Evolutionary conservation across 179 eudicot genomes (phyloP).

Genomic region (Beta corolliflora): DNA sequence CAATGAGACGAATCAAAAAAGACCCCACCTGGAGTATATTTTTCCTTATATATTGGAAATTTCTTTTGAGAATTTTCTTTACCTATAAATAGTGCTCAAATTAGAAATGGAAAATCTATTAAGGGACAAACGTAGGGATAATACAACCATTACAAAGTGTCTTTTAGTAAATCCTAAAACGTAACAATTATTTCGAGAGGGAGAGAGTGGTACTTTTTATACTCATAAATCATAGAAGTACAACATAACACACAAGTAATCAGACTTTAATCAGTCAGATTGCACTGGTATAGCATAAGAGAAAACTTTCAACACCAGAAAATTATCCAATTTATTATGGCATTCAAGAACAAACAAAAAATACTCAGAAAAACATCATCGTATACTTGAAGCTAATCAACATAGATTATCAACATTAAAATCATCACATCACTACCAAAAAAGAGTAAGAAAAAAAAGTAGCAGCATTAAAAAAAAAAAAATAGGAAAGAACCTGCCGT

Average conservation of each 20-base stretch:
- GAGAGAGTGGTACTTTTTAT: not conserved
- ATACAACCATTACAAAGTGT: not conserved
- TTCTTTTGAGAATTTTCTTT: no score
- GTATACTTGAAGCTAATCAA: not conserved
- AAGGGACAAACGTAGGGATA: no score
- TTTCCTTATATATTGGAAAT: no score
- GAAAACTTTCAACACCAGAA: no score
- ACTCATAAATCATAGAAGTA: not conserved
- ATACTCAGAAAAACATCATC: not conserved
- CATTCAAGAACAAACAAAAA: not conserved
- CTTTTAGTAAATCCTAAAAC: not conserved
- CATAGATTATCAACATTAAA: not conserved
- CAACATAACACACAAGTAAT: not conserved
- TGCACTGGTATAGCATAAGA: not conserved
- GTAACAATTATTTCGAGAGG: not conserved
- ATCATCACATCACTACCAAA: not conserved
- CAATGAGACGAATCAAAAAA: no score
- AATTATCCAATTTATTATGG: no score
- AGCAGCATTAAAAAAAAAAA: not conserved
- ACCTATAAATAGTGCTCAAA: no score
- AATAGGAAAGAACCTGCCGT: conserved; percentile 52
- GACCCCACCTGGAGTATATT: no score
- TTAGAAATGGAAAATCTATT: no score
- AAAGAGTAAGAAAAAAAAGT: not conserved
- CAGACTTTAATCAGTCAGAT: not conserved